Evolutionary conservation across 257 asterid species (phyloP).

Genomic region (Galeopsis tetrahit): DNA sequence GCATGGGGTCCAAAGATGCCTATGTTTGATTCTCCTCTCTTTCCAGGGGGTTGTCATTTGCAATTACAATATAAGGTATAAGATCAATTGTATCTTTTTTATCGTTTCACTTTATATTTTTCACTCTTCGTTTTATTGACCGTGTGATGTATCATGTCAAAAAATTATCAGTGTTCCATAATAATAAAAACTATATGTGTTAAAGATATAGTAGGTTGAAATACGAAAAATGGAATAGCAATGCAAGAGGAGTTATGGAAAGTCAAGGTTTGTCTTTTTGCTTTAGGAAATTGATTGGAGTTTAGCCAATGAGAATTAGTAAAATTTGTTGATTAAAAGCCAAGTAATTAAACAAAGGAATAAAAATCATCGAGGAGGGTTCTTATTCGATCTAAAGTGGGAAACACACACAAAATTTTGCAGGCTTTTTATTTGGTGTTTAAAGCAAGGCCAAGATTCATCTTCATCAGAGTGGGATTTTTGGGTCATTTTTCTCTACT

Average conservation of each 20-base stretch:
- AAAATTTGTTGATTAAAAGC: not conserved
- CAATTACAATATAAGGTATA: too few relatives aligned
- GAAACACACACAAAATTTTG: constrained; percentile 30
- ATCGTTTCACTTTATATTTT: too few relatives aligned
- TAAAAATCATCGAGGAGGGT: constrained; percentile 34
- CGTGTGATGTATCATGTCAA: too few relatives aligned
- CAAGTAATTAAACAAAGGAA: constrained; percentile 22
- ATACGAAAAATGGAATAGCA: too few relatives aligned
- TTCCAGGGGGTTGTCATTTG: not conserved
- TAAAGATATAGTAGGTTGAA: too few relatives aligned
- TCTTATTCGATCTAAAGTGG: constrained; percentile 52
- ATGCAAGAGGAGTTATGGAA: constrained; percentile 20
- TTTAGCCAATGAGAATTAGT: constrained; percentile 26
- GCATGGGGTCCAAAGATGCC: constrained; percentile 43
- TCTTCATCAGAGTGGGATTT: not conserved
- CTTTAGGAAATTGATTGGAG: constrained; percentile 28
- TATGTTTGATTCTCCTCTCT: constrained; percentile 27
- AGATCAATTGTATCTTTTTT: too few relatives aligned
- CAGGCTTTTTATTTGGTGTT: constrained; percentile 38
- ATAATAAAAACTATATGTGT: too few relatives aligned
- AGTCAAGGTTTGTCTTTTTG: constrained; percentile 43
- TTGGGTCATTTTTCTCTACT: not conserved
- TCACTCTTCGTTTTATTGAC: too few relatives aligned
- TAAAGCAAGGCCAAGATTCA: constrained; percentile 38
- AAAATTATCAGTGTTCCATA: too few relatives aligned